Conservation (phyloP, 2,329 filamentous ascomycete species). For the Uncinocarpus reesii region DNA sequence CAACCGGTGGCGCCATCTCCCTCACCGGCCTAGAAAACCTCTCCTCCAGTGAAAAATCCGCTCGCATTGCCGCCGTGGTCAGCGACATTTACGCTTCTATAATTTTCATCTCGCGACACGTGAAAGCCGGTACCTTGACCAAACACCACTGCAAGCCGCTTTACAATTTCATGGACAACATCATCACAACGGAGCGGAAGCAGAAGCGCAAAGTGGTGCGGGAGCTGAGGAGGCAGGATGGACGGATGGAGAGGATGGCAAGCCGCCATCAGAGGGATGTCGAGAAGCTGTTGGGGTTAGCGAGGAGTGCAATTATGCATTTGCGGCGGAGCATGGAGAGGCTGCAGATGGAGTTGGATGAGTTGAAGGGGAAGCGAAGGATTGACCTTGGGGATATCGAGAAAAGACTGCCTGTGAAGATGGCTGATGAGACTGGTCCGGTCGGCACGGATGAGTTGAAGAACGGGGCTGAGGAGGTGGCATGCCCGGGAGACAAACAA, state of each 20-base stretch:
- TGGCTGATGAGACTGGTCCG: not conserved
- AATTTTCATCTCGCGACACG: slow-evolving; percentile 23
- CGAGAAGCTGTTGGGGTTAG: slow-evolving; percentile 15
- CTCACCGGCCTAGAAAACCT: slow-evolving; percentile 20
- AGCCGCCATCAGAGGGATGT: slow-evolving; percentile 20
- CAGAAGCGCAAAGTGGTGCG: slow-evolving; percentile 14
- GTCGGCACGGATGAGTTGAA: too few relatives aligned
- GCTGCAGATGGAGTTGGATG: slow-evolving; percentile 15
- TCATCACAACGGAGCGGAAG: slow-evolving; percentile 19
- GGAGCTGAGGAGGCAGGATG: slow-evolving; percentile 19
- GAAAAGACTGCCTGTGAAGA: not conserved
- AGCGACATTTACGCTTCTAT: slow-evolving; percentile 26
- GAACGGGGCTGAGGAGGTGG: not conserved
- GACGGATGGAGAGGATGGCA: slow-evolving; percentile 17
- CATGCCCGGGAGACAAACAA: not conserved
- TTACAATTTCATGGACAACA: slow-evolving; percentile 22
- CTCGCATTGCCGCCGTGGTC: slow-evolving; percentile 23
- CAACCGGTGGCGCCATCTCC: slow-evolving; percentile 19
- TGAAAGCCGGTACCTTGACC: slow-evolving; percentile 21
- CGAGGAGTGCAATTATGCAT: slow-evolving; percentile 15
- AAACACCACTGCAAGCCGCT: slow-evolving; percentile 21
- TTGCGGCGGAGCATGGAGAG: slow-evolving; percentile 16
- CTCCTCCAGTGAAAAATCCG: slow-evolving; percentile 18
- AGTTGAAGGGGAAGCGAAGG: slow-evolving; percentile 2
- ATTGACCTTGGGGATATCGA: not conserved